These are phyloP conservation scores for Skeletonema grethae DNA, from an alignment of 108 stramenopile species.

Conservation along the genomic window DNA sequence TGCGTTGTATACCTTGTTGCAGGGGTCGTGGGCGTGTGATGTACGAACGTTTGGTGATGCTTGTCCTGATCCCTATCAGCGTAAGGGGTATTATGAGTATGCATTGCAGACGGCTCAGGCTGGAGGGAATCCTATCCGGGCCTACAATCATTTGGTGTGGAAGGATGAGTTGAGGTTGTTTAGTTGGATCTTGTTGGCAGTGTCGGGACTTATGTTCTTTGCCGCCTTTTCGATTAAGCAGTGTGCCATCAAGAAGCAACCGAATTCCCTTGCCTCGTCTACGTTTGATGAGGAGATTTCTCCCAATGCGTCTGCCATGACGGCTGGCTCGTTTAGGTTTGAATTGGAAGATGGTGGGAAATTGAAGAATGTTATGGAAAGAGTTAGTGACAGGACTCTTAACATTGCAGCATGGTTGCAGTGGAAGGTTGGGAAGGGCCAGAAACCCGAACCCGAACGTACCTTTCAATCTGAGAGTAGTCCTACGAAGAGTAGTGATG, in stretches of 20 bases:
- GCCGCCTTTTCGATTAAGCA: neutral
- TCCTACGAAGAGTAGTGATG: neutral
- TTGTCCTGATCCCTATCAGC: slow-evolving; percentile 63
- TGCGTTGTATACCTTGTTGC: slow-evolving; percentile 10
- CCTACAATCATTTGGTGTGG: slow-evolving; percentile 1
- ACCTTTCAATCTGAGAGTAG: neutral
- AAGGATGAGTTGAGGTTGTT: neutral
- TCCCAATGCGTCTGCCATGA: neutral
- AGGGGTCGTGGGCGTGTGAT: slow-evolving; percentile 48
- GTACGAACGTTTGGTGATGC: slow-evolving; percentile 46
- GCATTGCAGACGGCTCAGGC: slow-evolving; percentile 2
- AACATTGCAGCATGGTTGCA: neutral
- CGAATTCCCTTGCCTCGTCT: neutral
- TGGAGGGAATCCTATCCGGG: slow-evolving; percentile 9
- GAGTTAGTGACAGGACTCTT: neutral
- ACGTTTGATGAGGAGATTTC: neutral
- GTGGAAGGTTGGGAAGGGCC: neutral
- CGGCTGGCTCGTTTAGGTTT: neutral
- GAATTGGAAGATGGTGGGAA: neutral
- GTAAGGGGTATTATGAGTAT: slow-evolving; percentile 29
- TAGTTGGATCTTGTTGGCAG: neutral
- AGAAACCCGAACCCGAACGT: neutral
- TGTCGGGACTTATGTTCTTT: neutral
- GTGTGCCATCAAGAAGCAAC: neutral
- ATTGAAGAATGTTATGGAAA: neutral